Base-by-base conservation (phyloP, 257 asterid genomes). In the Solanum commersonii region DNA sequence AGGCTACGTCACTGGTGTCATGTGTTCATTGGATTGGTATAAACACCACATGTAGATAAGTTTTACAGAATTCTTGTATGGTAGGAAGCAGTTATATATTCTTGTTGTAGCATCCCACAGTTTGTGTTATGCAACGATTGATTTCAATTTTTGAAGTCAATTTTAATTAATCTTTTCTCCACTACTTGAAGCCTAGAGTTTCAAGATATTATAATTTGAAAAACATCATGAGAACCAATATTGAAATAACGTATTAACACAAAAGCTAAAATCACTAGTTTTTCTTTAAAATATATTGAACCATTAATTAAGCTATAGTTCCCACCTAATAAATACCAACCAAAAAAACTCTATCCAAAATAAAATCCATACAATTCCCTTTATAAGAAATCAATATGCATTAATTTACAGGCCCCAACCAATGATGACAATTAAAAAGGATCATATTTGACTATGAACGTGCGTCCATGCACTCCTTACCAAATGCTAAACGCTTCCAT, bases 391-490 rank as follows among this genome's bases (percentile, higher is more conserved):
- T 65, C 33, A 65, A n/a, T n/a, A 8, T 65, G 31, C 33, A n/a
- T n/a, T n/a, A 5, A n/a, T n/a, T 65, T 65, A 65, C 6, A 60
- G 31, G 72, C 14, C 81, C 3, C 7, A 81, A 81, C 18, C 68
- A 46, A 81, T 27, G 42, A 56, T 27, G 40, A 82, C 65, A 18
- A 82, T 46, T 23, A 52, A 40, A 82, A 42, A 74, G 27, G 73
- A 85, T 76, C 29, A 40, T 56, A 59, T 83, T 84, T 87, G 88
- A 74, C 86, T 29, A 10, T 29, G 71, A 63, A 67, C 87, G 86
- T 89, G 91, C 91, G 38, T 14, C 72, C 89, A 84, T 89, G 88
- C 88, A 68, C 40, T 74, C 37, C 83, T 82, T 76, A 49, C 85
- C 85, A 81, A 81, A 81, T 49, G 4, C 25, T 46, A 27, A 81